phyloP scores from a whole-genome alignment of 169 alveolate species.

The Fabrea salina region DNA sequence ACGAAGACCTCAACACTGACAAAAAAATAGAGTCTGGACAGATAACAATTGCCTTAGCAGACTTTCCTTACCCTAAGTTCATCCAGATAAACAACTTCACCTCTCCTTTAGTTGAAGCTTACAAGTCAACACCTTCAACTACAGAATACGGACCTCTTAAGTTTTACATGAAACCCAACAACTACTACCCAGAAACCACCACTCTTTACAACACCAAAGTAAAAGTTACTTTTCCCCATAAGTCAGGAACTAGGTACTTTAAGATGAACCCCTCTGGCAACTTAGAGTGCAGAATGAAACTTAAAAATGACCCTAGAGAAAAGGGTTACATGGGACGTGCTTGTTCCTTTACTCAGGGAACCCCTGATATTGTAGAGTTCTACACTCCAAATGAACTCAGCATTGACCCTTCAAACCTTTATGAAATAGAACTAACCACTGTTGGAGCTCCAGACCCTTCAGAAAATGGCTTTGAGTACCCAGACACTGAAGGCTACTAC shows the following conservation, averaged over 20 bases:
- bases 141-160: background rate
- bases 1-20: constrained; percentile 12
- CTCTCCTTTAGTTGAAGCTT: constrained; percentile 18
- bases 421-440: constrained; percentile 8
- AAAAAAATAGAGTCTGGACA: background rate
- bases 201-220: constrained; percentile 4
- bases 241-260: background rate
- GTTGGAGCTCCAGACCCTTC: constrained; percentile 12
- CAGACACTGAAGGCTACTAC: constrained; percentile 7
- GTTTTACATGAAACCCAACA: background rate
- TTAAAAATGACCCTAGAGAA: background rate
- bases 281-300: constrained; percentile 10
- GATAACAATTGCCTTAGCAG: background rate
- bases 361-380: constrained; percentile 21
- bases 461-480: constrained; percentile 20
- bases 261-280: constrained; percentile 9
- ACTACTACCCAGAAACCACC: constrained; percentile 12
- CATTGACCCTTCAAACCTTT: constrained; percentile 7
- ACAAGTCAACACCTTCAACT: background rate
- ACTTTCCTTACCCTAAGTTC: background rate
- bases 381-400: constrained; percentile 19
- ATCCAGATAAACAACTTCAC: background rate
- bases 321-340: constrained; percentile 7
- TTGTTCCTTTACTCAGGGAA: constrained; percentile 1
- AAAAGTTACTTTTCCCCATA: background rate